Base-by-base conservation (phyloP, 2,329 filamentous ascomycete genomes). In the Alternaria sp. region DNA sequence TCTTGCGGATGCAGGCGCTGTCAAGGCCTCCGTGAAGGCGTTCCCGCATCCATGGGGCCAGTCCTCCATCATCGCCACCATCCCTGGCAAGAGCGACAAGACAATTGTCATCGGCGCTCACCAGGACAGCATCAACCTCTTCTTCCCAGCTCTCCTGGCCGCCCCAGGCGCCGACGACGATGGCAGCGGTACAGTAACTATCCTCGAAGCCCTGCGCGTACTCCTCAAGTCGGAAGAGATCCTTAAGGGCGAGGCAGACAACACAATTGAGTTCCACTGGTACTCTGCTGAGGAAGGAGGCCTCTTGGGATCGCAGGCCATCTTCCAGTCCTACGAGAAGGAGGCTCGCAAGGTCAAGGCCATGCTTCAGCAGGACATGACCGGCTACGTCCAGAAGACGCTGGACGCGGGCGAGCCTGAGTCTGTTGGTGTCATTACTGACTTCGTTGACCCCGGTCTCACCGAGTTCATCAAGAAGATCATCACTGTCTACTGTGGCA, bases 341-440 rank as follows among this genome's bases (percentile, higher is more conserved):
- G 81, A 87, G 21, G 86, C 87, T 30, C 87, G 90, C 25, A 89
- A 95, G 69, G 86, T 98, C 79, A 96, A 95, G 83, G 95, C 95
- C 32, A 98, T 98, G 96, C 87, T 98, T 58, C 95, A 98, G 83
- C 95, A 98, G 81, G 95, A 98, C 81, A 98, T 98, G 95, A 79
- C 77, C 2, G 95, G 95, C 17, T 97, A 91, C 78, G 87, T 93
- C 6, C 89, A 94, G 78, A 90, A 90, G 74, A 97, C 93, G 0
- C 82, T 96, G 19, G 91, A 96, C 69, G 90, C 92, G 4, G 93
- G 93, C 62, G 86, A 92, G 80, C 87, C 89, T 6, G 95, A 97
- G 84, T 91, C 89, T 49, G 92, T 98, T 3, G 95, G 95, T 46
- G 92, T 98, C 55, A 97, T 98, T 74, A 93, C 92, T 5, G 95